These are phyloP conservation scores for Boletus pseudo-olivaceus DNA, from an alignment of 768 basidiomycete species.

Conservation along the genomic window DNA sequence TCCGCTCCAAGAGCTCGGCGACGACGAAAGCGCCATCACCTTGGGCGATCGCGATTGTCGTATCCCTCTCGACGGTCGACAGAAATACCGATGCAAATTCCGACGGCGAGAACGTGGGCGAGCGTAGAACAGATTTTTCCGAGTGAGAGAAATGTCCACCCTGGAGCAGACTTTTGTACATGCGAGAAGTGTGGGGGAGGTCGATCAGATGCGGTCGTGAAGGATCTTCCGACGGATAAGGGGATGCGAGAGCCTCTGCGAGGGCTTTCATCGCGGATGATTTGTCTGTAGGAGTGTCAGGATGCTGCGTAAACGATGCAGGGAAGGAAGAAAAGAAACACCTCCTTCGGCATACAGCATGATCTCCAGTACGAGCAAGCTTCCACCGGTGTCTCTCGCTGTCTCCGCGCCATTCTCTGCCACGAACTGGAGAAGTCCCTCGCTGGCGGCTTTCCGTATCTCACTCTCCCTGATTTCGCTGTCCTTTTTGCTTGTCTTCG, in stretches of 20 bases:
- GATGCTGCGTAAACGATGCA: neutral
- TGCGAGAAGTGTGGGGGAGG: conserved; percentile 73
- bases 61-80: conserved; percentile 48
- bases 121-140: conserved; percentile 50
- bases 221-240: conserved; percentile 54
- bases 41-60: conserved; percentile 51
- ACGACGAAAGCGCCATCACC: conserved; percentile 73
- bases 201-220: conserved; percentile 66
- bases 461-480: conserved; percentile 59
- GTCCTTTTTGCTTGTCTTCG: conserved; percentile 84
- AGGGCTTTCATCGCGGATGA: conserved; percentile 56
- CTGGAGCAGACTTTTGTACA: conserved; percentile 88
- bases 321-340: conserved; percentile 31
- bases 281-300: conserved; percentile 56
- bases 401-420: conserved; percentile 56
- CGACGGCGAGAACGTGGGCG: conserved; percentile 52
- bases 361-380: conserved; percentile 73
- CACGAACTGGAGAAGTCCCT: conserved; percentile 69
- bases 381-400: conserved; percentile 74
- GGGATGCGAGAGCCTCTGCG: conserved; percentile 48
- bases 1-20: conserved; percentile 64
- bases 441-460: conserved; percentile 69
- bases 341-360: conserved; percentile 86
- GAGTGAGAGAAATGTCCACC: conserved; percentile 83
- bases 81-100: conserved; percentile 62